phyloP scores from a whole-genome alignment of 1,139 yeast genomes.

The Debaryomycetaceae sp. region DNA sequence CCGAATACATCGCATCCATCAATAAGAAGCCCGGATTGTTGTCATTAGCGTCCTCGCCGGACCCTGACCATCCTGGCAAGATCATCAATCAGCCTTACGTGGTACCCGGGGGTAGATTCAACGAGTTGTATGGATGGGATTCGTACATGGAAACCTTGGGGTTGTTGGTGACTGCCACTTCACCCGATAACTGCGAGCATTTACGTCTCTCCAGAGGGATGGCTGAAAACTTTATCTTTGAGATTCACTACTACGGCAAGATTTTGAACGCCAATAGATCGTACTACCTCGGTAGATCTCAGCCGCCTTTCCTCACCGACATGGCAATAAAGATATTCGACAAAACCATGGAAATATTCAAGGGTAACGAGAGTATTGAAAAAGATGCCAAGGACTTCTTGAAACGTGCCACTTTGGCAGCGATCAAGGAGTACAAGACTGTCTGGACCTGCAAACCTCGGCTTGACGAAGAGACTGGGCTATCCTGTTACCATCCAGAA shows the following conservation, averaged over 20 bases:
- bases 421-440: constrained; percentile 78
- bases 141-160: constrained; percentile 92
- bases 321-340: constrained; percentile 75
- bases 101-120: constrained; percentile 97
- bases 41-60: constrained; percentile 66
- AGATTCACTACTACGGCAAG: constrained; percentile 86
- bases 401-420: constrained; percentile 63
- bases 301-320: constrained; percentile 97
- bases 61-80: constrained; percentile 44
- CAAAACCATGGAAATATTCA: constrained; percentile 44
- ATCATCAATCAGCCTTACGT: constrained; percentile 78
- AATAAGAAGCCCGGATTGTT: constrained; percentile 83
- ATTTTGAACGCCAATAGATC: constrained; percentile 92
- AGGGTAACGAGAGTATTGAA: constrained; percentile 25
- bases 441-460: constrained; percentile 83
- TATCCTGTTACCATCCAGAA: constrained; percentile 87
- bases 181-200: constrained; percentile 37
- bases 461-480: constrained; percentile 67
- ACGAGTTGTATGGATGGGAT: constrained; percentile 98
- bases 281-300: constrained; percentile 87
- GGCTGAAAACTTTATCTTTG: constrained; percentile 90
- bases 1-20: constrained; percentile 71
- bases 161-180: constrained; percentile 58
- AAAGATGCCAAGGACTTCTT: constrained; percentile 54
- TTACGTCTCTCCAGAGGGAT: constrained; percentile 72